Evolutionary conservation across 2,329 filamentous ascomycete species (phyloP), one percentile per base, ranked within the genome.

Genomic region (Fusarium caatingaense): DNA sequence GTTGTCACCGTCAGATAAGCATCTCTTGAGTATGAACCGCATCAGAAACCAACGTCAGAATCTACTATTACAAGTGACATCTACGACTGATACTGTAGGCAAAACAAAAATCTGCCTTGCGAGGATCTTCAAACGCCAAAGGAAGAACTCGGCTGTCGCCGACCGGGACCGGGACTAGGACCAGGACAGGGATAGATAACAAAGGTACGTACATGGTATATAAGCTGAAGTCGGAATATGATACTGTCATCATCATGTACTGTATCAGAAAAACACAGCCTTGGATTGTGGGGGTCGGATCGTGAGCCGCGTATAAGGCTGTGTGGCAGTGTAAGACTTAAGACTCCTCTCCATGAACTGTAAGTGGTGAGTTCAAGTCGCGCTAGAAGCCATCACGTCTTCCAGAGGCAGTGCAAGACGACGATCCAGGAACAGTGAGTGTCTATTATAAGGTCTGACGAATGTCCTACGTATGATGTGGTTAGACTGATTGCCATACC

Each of bases 221-320:
- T 37, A 37, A 37, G 34, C 34, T 37, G 34, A 7, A 37, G 34
- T n/a, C 34, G 18, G 18, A 37, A n/a, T 37, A n/a, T 37, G 18
- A n/a, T 37, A 11, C 37, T 21, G 42, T 56, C 51, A 56, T 40
- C 41, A 46, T 57, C 28, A 44, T 66, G 28, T 37, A 37, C 34
- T 37, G 34, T 37, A 37, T n/a, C 18, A 51, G 41, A 45, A 51
- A 27, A 61, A 60, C 72, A 74, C 72, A 69, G 69, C 72, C 72
- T 69, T 56, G 50, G 59, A 59, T 63, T 70, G 70, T 74, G 72
- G 72, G 50, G 50, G 50, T 67, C 50, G 48, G 64, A 74, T 74
- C 63, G 60, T 71, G 71, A 63, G 73, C 72, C 71, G 72, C 72
- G 72, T 72, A 69, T 72, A 75, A 72, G 71, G 71, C 69, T 75